Evolutionary conservation across 768 basidiomycete species (phyloP), one percentile per base, ranked within the genome.

Genomic region (Tubosaeta sp.): DNA sequence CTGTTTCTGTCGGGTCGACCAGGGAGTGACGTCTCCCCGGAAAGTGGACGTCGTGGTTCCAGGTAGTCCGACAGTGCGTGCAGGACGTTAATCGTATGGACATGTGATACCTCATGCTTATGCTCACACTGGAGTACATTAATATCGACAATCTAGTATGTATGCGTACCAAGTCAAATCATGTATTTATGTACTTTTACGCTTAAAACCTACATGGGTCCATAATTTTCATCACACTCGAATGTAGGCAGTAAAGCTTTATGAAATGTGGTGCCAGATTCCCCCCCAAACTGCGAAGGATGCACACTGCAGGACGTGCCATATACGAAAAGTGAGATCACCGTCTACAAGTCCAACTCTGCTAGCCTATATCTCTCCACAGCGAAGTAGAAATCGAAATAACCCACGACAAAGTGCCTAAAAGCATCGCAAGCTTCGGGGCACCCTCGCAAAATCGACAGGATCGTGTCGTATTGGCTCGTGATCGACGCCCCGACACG

Each of bases 21-120:
- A 41, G 5, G 19, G 35, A 12, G 10, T 27, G 13, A 19, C 16
- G 32, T n/a, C 22, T 2, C n/a, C 38, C 9, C 44, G 56, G 45
- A 60, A 48, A 52, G 55, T 56, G 7, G 44, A 53, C 38, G 49
- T 60, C 10, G 55, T 16, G 36, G 45, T 65, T 47, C 58, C 65
- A 35, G 54, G 60, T 14, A 66, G 57, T 38, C 54, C 59, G 13
- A 65, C 57, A 4, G 53, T 59, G 36, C 58, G 43, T 25, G 56
- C 52, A 12, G 48, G 47, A 46, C 57, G 59, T 39, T 59, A 41
- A 58, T 35, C 39, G 25, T 50, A 60, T 57, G 48, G 11, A 54
- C 13, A 42, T 46, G 50, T 56, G 55, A 10, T 44, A 41, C n/a
- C 6, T 53, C 44, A 47, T 60, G 47, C 44, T 25, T 44, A 43